These are phyloP conservation scores for Cyclocybe cylindracea DNA, from an alignment of 768 basidiomycete genomes.

Conservation along the genomic window DNA sequence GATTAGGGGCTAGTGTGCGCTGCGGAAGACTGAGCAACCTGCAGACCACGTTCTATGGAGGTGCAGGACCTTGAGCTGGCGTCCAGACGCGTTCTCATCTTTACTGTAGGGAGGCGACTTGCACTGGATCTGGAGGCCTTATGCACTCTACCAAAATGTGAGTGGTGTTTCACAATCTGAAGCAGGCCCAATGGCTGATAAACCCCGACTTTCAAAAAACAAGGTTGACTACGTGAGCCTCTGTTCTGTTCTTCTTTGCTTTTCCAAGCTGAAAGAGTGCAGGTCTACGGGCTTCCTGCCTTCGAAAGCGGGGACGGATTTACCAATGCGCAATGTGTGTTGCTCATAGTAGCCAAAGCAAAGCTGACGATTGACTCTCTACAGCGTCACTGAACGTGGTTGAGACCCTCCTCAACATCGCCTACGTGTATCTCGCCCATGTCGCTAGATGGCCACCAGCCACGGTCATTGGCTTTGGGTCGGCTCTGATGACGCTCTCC, in stretches of 20 bases:
- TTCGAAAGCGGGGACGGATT: conserved; percentile 74
- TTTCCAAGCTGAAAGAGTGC: background rate
- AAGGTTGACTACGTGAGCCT: conserved; percentile 37
- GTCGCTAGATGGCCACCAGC: conserved; percentile 61
- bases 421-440: conserved; percentile 78
- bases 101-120: conserved; percentile 70
- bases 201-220: background rate
- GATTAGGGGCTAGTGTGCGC: background rate
- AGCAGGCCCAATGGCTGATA: conserved; percentile 21
- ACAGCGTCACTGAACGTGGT: conserved; percentile 57
- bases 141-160: conserved; percentile 75
- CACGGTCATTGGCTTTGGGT: conserved; percentile 71
- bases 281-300: conserved; percentile 76
- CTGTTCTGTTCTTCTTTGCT: background rate
- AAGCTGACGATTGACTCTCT: conserved; percentile 50
- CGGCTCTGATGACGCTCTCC: conserved; percentile 75
- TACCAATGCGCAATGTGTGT: conserved; percentile 80
- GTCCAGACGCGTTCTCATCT: background rate
- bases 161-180: conserved; percentile 23
- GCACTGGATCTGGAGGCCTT: conserved; percentile 91
- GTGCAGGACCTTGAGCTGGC: conserved; percentile 21
- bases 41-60: conserved; percentile 80
- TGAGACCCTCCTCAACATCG: conserved; percentile 73
- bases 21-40: background rate
- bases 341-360: background rate